Percentiles rank a stretch among this genome's conserved stretches.
Evolutionary conservation across 768 basidiomycete species (phyloP).

Genomic region (Phallus indusiatus): DNA sequence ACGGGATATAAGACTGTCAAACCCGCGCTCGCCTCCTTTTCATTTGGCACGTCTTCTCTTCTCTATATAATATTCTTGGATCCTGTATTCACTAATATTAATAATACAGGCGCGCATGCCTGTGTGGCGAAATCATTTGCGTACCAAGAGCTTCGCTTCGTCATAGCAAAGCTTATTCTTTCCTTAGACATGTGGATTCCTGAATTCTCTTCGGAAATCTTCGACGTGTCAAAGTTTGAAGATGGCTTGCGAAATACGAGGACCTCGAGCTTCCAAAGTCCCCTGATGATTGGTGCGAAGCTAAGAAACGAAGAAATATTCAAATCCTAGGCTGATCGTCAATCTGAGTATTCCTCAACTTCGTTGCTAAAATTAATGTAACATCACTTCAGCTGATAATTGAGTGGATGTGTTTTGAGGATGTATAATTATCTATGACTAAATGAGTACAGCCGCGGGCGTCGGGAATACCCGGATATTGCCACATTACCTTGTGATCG

Average conservation of each 20-base stretch:
- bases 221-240: constrained; percentile 19
- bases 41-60: constrained; percentile 15
- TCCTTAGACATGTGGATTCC: constrained; percentile 21
- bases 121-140: constrained; percentile 26
- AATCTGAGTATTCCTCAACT: no score
- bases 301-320: not conserved
- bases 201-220: constrained; percentile 6
- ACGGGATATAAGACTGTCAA: constrained; percentile 18
- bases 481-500: no score
- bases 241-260: constrained; percentile 23
- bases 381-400: no score
- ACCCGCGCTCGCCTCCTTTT: constrained; percentile 21
- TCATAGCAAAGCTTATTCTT: constrained; percentile 20
- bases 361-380: no score
- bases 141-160: constrained; percentile 21
- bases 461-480: no score
- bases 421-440: no score
- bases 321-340: not conserved
- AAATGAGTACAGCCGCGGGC: no score
- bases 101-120: constrained; percentile 20
- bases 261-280: constrained; percentile 20
- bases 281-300: constrained; percentile 12
- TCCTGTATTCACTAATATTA: not conserved
- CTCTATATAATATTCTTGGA: not conserved
- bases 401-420: no score